Conservation (phyloP, 257 asterid genomes). For the Nicotiana attenuata region DNA sequence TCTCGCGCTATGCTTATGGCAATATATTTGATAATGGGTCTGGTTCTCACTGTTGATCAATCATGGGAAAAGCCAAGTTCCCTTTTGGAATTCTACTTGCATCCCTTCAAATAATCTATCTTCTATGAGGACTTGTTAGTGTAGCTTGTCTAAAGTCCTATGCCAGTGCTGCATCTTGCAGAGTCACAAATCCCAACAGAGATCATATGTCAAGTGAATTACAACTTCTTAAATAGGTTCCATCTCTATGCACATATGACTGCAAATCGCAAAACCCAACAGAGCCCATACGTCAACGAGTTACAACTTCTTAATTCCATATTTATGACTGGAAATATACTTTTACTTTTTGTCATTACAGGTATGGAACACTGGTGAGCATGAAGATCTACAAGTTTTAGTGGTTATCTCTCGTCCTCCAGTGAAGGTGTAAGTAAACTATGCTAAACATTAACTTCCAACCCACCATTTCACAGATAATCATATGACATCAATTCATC, state of each 20-base stretch:
- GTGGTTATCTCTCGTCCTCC: conserved; percentile 90
- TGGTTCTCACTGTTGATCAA: background rate
- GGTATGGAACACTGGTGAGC: conserved; percentile 66
- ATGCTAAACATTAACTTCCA: background rate
- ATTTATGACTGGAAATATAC: background rate
- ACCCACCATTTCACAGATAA: background rate
- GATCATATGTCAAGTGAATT: background rate
- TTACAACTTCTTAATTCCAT: background rate
- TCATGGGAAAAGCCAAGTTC: background rate
- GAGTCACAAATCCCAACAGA: background rate
- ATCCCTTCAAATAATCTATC: background rate
- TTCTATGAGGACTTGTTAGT: background rate
- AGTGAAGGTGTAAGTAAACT: conserved; percentile 63
- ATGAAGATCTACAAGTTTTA: conserved; percentile 69
- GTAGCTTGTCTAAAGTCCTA: background rate
- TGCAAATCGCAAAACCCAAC: background rate
- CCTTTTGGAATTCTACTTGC: background rate
- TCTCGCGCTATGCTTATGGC: background rate
- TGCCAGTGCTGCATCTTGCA: background rate
- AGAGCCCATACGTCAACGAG: background rate
- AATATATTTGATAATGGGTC: background rate
- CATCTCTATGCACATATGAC: background rate
- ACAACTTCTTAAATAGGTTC: background rate
- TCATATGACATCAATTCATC: background rate
- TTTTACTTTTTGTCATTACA: conserved; percentile 24